Evolutionary conservation across 495 filamentous ascomycete species (phyloP), one percentile per base, ranked within the genome.

Genomic region (Achaetomiella virescens): DNA sequence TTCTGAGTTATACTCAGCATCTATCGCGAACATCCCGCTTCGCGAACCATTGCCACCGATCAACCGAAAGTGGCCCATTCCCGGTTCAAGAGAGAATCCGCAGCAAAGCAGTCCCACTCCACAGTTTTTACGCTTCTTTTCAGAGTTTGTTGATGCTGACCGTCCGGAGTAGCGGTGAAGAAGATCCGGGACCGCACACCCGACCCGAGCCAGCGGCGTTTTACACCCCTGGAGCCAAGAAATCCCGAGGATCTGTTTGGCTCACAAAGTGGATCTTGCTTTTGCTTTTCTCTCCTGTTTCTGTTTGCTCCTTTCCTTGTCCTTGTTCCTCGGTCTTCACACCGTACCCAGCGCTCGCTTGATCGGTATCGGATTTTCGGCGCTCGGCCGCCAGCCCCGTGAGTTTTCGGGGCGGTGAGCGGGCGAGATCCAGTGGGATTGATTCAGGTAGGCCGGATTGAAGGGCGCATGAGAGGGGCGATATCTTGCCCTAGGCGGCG

Each of bases 191-290:
- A 50, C 36, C 40, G 7, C 33, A 45, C 12, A 35, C 20, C 41
- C 24, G 46, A 29, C 21, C 40, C 40, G 40, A 36, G 51, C 21
- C 4, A 1, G n/a, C 24, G 24, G 48, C 58, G 54, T 51, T 45
- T 56, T 47, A 42, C n/a, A 54, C 49, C 59, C 59, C 49, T 57
- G 59, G 54, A 47, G 42, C 53, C 54, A 55, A 61, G 55, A 40
- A 33, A 49, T 53, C 59, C 48, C 59, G 44, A 49, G 42, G 42
- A 61, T 61, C 59, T 43, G 41, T 21, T 53, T 22, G 40, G 41
- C 25, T 49, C 17, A 25, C 33, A 12, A 3, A 41, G 46, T 46
- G 38, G 53, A 52, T 35, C 25, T 55, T 52, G 41, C 36, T 52
- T 22, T 21, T 52, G 12, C 24, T 4, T 52, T 48, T 57, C 27